Evolutionary conservation across 345 rosid genomes (phyloP).

Genomic region (Brassica juncea): DNA sequence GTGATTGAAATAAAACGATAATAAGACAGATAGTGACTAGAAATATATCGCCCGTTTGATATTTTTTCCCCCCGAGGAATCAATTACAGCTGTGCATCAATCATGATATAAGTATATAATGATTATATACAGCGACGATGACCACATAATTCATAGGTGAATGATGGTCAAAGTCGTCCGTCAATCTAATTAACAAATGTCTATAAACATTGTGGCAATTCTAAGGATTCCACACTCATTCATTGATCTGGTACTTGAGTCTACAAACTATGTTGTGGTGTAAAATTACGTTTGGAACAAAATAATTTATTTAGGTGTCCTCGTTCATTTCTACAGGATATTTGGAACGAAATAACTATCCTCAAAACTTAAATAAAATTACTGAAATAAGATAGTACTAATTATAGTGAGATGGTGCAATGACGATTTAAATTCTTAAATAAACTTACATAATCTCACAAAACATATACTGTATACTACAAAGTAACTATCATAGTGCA

Average conservation of each 20-base stretch:
- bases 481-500: too few species aligned
- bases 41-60: constrained; percentile 20
- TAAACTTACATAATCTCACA: too few species aligned
- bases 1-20: constrained; percentile 5
- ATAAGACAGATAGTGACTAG: constrained; percentile 25
- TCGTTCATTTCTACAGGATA: background rate
- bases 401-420: too few species aligned
- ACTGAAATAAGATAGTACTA: too few species aligned
- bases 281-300: background rate
- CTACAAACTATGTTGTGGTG: background rate
- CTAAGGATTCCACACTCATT: background rate
- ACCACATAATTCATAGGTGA: constrained; percentile 3
- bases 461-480: too few species aligned
- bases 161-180: constrained; percentile 26
- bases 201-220: background rate
- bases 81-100: constrained; percentile 32
- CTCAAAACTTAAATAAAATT: background rate
- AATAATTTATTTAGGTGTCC: background rate
- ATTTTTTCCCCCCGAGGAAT: constrained; percentile 6
- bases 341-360: background rate
- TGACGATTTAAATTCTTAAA: too few species aligned
- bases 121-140: background rate
- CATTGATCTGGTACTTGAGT: background rate
- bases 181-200: background rate
- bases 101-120: constrained; percentile 4